A percentile compares a stretch with the other conserved stretches of the same genome.
Conservation (phyloP, 2,329 filamentous ascomycete species). For the Aspergillus glaucus region DNA sequence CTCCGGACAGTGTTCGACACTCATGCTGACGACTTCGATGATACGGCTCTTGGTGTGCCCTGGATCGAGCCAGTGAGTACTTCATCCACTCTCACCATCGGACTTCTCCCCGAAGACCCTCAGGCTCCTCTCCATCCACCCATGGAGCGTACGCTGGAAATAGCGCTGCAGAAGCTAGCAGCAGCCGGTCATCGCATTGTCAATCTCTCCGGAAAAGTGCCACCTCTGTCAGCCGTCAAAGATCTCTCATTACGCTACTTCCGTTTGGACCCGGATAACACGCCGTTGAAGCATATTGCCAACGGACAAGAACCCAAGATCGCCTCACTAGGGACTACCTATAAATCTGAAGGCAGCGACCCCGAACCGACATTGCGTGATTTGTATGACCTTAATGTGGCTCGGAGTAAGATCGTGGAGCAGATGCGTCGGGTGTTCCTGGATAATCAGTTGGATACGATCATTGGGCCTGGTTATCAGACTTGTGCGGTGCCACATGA, state of each 20-base stretch:
- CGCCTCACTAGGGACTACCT: conserved; percentile 11
- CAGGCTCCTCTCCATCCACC: conserved; percentile 15
- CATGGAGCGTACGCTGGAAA: conserved; percentile 13
- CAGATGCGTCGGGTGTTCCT: conserved; percentile 12
- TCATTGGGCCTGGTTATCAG: conserved; percentile 18
- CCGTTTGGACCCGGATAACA: conserved; percentile 16
- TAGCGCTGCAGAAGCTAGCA: conserved; percentile 10
- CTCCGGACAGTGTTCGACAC: background rate
- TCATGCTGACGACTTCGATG: conserved; percentile 1
- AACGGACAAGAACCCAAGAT: conserved; percentile 14
- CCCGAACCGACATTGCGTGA: conserved; percentile 13
- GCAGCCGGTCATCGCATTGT: conserved; percentile 15
- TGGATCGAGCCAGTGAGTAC: background rate
- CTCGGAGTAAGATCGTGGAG: conserved; percentile 6
- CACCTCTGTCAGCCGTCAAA: background rate
- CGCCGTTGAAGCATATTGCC: conserved; percentile 10
- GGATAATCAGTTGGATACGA: conserved; percentile 15
- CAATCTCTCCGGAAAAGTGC: conserved; percentile 7
- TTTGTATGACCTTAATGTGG: conserved; percentile 14
- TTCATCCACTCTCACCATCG: conserved; percentile 9
- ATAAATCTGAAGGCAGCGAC: conserved; percentile 3
- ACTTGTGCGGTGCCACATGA: conserved; percentile 17
- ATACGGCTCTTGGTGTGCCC: background rate
- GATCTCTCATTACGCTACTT: conserved; percentile 14
- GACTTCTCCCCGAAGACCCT: conserved; percentile 16